Evolutionary conservation across 192 early-diverging fungal genomes (phyloP), one percentile per base, ranked within the genome.

Genomic region (Diversispora epigaea): DNA sequence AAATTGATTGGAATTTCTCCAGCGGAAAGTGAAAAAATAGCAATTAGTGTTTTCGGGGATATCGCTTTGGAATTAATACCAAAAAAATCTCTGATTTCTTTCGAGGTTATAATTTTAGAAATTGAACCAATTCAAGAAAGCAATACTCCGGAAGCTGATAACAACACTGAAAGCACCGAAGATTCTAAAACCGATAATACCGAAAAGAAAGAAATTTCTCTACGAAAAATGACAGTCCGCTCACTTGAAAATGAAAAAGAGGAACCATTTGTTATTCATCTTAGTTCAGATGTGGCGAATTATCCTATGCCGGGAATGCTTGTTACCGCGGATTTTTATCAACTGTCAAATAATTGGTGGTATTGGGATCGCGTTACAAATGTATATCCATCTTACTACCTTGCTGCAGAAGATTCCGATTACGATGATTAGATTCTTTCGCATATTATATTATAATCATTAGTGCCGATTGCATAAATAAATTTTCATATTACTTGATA

Each of bases 1-100:
- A 57, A 77, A 10, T 57, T 72, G 15, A 25, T 83, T 62, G 82
- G 79, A 0, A 77, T 83, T 15, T 64, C 73, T 41, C 19, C 40
- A 43, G 7, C 3, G 6, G 46, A 74, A 14, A 61, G 45, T 5
- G 41, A 39, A 21, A 4, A 1, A 54, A 8, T 64, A 19, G 22
- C 64, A 17, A 55, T 54, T 19, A 8, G 54, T 11, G 43, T 52
- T 21, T 56, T 54, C 39, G 61, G 73, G 0, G 43, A 19, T 3
- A 47, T 47, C 25, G 44, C 44, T 22, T 10, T 67, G 3, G 43
- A 67, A 11, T 49, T 67, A 21, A 49, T 47, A 6, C 15, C 17
- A 56, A 17, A 70, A 55, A 15, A 52, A 41, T 64, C 62, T 41
- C 39, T 4, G 43, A 19, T 5, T 4, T 25, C 68, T 8, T 41